Evolutionary conservation across 78 protist genomes (phyloP).

Genomic region (Emiliania huxleyi): DNA sequence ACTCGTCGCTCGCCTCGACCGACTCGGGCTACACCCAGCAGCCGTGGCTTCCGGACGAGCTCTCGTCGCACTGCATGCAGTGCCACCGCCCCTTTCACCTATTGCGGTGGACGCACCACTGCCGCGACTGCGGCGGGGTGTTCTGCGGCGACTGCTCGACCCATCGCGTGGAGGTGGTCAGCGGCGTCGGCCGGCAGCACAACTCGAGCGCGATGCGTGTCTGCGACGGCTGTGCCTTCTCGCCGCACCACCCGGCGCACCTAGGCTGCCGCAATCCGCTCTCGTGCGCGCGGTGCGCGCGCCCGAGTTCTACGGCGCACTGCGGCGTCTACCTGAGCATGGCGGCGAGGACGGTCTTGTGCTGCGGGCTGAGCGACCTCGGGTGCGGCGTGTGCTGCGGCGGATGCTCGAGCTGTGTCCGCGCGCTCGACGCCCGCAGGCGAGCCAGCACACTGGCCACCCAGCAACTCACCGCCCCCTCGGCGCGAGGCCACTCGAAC

Average conservation of each 20-base stretch:
- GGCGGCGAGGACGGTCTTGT: neutral
- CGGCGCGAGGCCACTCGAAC: too few relatives aligned
- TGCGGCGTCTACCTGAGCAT: neutral
- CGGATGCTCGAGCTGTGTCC: too few relatives aligned
- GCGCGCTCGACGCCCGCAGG: too few relatives aligned
- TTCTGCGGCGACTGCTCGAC: neutral
- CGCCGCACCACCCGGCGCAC: neutral
- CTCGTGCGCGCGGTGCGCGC: neutral
- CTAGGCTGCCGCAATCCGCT: neutral
- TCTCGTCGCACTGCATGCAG: neutral
- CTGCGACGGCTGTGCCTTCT: neutral
- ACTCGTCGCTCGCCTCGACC: conserved; percentile 1
- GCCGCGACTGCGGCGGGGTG: neutral
- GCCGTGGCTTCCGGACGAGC: conserved; percentile 9
- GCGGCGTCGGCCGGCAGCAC: neutral
- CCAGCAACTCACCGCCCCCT: too few relatives aligned
- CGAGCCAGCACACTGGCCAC: too few relatives aligned
- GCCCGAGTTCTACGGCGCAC: neutral
- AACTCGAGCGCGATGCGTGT: neutral
- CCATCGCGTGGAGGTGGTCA: neutral
- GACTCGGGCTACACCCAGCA: conserved; percentile 8
- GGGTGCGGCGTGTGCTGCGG: too few relatives aligned
- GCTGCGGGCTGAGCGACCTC: neutral
- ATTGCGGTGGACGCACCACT: conserved; percentile 11
- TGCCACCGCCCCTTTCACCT: neutral